Conservation (phyloP, 805 yeast species). For the Candida sonorensis region DNA sequence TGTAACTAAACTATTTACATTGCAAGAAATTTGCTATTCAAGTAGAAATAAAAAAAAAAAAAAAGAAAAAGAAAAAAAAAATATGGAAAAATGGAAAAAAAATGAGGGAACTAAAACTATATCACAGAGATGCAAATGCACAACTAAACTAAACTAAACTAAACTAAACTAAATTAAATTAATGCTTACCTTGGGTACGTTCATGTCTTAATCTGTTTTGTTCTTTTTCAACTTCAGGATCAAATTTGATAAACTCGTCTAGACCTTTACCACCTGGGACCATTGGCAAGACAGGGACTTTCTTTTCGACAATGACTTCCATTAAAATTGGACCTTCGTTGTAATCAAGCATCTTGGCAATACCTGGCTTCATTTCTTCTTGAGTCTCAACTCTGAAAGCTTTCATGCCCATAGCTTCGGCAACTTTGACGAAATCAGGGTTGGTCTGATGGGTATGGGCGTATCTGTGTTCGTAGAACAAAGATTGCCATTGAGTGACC, state of each 20-base stretch:
- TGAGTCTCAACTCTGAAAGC: constrained; percentile 71
- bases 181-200: constrained; percentile 71
- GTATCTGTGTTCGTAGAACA: constrained; percentile 94
- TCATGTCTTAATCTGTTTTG: constrained; percentile 59
- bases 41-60: too few relatives aligned
- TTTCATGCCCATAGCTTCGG: constrained; percentile 89
- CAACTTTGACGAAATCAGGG: constrained; percentile 88
- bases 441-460: constrained; percentile 96
- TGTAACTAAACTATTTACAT: too few relatives aligned
- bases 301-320: constrained; percentile 86
- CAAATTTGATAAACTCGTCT: constrained; percentile 86
- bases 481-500: constrained; percentile 99
- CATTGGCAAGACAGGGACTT: constrained; percentile 97
- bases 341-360: constrained; percentile 65
- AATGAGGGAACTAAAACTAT: too few relatives aligned
- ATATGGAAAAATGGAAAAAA: too few relatives aligned
- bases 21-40: too few relatives aligned
- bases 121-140: too few relatives aligned
- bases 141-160: background rate
- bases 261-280: constrained; percentile 94
- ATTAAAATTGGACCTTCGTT: constrained; percentile 78
- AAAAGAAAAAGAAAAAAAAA: too few relatives aligned
- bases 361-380: constrained; percentile 51
- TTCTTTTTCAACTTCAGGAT: constrained; percentile 71
- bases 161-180: constrained; percentile 6